Evolutionary conservation across 768 basidiomycete species (phyloP).

Genomic region (Suillus placidus): DNA sequence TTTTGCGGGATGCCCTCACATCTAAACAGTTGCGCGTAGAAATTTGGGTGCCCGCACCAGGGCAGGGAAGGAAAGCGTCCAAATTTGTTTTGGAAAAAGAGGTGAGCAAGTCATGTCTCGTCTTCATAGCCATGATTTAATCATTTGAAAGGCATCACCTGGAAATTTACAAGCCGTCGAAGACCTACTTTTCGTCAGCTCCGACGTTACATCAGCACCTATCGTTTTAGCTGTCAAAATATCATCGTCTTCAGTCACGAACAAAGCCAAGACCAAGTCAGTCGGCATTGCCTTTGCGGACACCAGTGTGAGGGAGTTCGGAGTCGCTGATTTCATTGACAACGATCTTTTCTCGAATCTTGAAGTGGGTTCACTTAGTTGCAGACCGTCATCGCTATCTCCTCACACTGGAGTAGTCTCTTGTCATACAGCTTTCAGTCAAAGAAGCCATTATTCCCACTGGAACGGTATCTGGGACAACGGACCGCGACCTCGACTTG

Average conservation of each 20-base stretch:
- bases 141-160: conserved; percentile 63
- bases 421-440: conserved; percentile 95
- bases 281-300: conserved; percentile 94
- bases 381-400: not conserved
- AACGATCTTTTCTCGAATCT: conserved; percentile 95
- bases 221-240: conserved; percentile 90
- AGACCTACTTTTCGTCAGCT: conserved; percentile 81
- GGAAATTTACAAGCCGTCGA: conserved; percentile 75
- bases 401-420: conserved; percentile 55
- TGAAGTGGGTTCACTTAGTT: conserved; percentile 58
- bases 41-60: conserved; percentile 80
- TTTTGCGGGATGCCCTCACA: conserved; percentile 89
- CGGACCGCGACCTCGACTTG: conserved; percentile 85
- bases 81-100: conserved; percentile 84
- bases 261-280: conserved; percentile 65
- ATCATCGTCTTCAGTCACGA: conserved; percentile 51
- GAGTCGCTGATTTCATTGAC: conserved; percentile 90
- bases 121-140: conserved; percentile 10
- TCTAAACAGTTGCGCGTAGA: conserved; percentile 88
- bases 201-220: conserved; percentile 80
- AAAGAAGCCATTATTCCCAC: conserved; percentile 90
- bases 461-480: conserved; percentile 69
- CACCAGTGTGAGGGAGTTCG: conserved; percentile 80
- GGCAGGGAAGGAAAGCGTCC: conserved; percentile 70
- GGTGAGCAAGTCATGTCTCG: conserved; percentile 42